Evolutionary conservation across 495 filamentous ascomycete genomes (phyloP), one percentile per base, ranked within the genome.

Genomic region (Lepraria neglecta): DNA sequence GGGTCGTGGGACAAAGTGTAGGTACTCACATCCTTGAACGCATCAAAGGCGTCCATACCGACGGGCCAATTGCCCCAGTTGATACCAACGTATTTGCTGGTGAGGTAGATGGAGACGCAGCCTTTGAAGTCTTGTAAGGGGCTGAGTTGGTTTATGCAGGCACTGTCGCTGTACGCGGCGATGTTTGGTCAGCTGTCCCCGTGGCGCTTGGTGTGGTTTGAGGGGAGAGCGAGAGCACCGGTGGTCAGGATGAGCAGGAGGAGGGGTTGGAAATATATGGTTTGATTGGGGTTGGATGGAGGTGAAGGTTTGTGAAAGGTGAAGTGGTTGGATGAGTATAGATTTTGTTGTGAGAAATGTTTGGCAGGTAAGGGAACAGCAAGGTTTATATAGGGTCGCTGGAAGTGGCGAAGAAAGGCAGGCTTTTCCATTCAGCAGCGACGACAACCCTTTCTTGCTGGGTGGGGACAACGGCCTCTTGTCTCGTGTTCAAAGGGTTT

Each of bases 161-260:
- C 6, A 12, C 11, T 12, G 15, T 52, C 48, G 15, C 10, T 52
- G 48, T 52, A 52, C 21, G 24, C 27, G 3, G 48, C 48, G 48
- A 52, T 52, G 48, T 2, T 52, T 14, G 48, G 48, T 1, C 0
- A 3, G 17, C 24, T 30, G 24, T 27, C 15, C 6, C 44, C 12
- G 17, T 51, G 27, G 48, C 27, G 24, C 12, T 24, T 24, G n/a
- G 14, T 5, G 46, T 12, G n/a, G 7, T 21, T 5, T 5, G 46
- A 52, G 48, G 28, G 48, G 28, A 52, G 14, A 12, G 48, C 28
- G 48, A 52, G 48, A 52, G 48, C 48, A 24, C 48, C 48, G 15
- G 48, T 24, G 48, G 21, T 52, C 48, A 52, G 48, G 10, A 24
- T 15, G 14, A 52, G 48, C 21, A 52, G 11, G 48, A 52, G 6